Conservation (phyloP, 306 rosid genomes). For the Cucurbita pepo region DNA sequence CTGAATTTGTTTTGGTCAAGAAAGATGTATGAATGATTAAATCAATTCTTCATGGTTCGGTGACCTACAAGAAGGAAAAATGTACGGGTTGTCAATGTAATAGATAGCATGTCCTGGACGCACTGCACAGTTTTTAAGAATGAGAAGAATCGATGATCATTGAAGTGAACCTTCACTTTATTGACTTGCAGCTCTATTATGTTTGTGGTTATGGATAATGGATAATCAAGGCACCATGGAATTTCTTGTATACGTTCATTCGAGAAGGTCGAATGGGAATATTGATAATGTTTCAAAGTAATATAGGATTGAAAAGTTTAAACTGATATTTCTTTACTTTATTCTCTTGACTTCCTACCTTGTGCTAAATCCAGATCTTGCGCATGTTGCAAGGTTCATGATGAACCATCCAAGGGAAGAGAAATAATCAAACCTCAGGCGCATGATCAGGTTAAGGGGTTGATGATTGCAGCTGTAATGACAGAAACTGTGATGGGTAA, state of each 20-base stretch:
- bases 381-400: background rate
- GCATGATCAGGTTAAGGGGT: background rate
- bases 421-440: background rate
- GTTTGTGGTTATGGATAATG: slow-evolving; percentile 14
- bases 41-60: background rate
- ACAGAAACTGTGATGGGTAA: background rate
- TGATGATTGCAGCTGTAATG: background rate
- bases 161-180: slow-evolving; percentile 28
- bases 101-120: slow-evolving; percentile 21
- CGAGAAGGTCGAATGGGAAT: background rate
- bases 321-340: background rate
- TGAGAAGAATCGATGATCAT: slow-evolving; percentile 19
- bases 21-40: background rate
- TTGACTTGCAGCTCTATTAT: slow-evolving; percentile 27
- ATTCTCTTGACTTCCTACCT: background rate
- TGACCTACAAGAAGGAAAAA: slow-evolving; percentile 9
- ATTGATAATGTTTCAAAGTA: background rate
- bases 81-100: slow-evolving; percentile 18
- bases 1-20: background rate
- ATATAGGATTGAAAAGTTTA: background rate
- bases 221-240: background rate
- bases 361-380: background rate
- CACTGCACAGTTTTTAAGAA: slow-evolving; percentile 15
- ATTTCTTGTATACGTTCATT: background rate
- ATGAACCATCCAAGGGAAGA: background rate